phyloP scores from a whole-genome alignment of 805 yeast genomes.

The Wickerhamomyces bovis region DNA sequence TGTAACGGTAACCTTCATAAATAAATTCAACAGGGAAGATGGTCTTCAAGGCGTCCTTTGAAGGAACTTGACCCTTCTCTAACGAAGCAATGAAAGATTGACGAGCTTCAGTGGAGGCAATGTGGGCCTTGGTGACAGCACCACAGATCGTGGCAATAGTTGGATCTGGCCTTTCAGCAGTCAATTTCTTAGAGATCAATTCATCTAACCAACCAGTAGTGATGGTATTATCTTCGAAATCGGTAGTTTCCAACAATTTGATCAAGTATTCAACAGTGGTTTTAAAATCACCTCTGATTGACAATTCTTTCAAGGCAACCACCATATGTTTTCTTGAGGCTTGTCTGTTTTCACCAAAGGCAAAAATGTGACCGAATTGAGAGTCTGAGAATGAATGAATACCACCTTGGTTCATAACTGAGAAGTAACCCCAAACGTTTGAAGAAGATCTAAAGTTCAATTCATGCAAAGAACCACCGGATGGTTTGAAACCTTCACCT shows the following conservation, averaged over 20 bases:
- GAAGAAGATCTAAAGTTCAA: slow-evolving; percentile 95
- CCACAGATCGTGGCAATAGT: slow-evolving; percentile 91
- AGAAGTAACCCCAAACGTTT: slow-evolving; percentile 99
- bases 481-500: slow-evolving; percentile 98
- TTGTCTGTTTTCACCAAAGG: slow-evolving; percentile 97
- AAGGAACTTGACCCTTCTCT: slow-evolving; percentile 93
- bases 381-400: slow-evolving; percentile 98
- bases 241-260: slow-evolving; percentile 92
- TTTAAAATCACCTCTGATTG: slow-evolving; percentile 97
- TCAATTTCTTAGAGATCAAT: slow-evolving; percentile 84
- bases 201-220: slow-evolving; percentile 99
- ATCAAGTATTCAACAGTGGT: slow-evolving; percentile 97
- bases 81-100: slow-evolving; percentile 67
- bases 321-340: slow-evolving; percentile 99
- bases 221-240: slow-evolving; percentile 90
- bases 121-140: slow-evolving; percentile 93
- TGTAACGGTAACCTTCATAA: slow-evolving; percentile 88
- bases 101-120: slow-evolving; percentile 65
- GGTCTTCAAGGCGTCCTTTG: slow-evolving; percentile 74
- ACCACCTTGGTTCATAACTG: slow-evolving; percentile 93
- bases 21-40: slow-evolving; percentile 92
- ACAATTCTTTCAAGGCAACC: slow-evolving; percentile 92
- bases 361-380: slow-evolving; percentile 98
- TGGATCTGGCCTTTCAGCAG: slow-evolving; percentile 96
- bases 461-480: slow-evolving; percentile 95